phyloP scores from a whole-genome alignment of 176 grass and related monocot species.

The Musa beccarii region DNA sequence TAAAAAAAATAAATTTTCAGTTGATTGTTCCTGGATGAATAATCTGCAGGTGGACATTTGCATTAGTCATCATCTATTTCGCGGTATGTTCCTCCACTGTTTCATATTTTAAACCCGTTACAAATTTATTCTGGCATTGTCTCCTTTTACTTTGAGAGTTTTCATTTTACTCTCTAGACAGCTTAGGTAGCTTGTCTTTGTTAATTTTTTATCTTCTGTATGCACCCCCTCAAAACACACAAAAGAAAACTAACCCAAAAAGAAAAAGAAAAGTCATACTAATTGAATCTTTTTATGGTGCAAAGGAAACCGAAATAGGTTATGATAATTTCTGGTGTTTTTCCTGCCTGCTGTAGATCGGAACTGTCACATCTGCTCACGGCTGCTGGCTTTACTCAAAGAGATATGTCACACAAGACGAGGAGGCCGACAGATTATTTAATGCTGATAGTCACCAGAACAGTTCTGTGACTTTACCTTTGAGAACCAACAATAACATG shows the following conservation, averaged over 20 bases:
- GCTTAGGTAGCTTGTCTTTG: neutral
- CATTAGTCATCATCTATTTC: conserved; percentile 62
- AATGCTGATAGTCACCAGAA: conserved; percentile 32
- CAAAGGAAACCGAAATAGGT: too few relatives aligned
- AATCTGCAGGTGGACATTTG: conserved; percentile 65
- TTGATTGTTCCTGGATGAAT: conserved; percentile 17
- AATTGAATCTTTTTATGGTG: too few relatives aligned
- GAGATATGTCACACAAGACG: conserved; percentile 24
- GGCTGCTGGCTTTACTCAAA: conserved; percentile 64
- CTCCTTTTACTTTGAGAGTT: neutral
- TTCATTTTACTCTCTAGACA: neutral
- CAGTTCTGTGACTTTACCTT: conserved; percentile 22
- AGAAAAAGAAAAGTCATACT: too few relatives aligned
- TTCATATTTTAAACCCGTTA: neutral
- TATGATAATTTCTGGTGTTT: too few relatives aligned
- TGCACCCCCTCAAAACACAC: neutral
- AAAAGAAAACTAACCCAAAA: neutral
- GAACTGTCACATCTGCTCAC: conserved; percentile 50
- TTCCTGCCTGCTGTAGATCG: conserved; percentile 28
- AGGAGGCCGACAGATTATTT: conserved; percentile 41
- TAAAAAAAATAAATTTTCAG: neutral
- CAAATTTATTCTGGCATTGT: neutral
- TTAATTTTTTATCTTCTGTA: neutral
- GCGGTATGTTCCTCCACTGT: conserved; percentile 27
- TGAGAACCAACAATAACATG: conserved; percentile 22